Evolutionary conservation across 257 asterid species (phyloP), one percentile per base, ranked within the genome.

Genomic region (Jasminum sambac): DNA sequence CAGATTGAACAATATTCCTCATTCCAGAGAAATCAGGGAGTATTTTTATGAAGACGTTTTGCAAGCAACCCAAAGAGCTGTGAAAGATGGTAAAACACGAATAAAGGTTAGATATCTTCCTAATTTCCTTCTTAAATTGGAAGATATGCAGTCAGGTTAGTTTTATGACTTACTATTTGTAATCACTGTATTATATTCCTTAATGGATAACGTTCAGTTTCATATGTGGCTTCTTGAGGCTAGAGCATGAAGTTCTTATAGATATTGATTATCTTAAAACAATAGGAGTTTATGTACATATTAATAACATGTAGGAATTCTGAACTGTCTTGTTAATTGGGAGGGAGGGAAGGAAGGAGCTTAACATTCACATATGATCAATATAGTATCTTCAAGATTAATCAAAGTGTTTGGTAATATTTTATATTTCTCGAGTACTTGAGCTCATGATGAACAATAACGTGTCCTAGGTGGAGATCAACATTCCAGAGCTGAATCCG

Each of bases 401-500:
- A 71, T 63, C 41, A 1, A 30, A 30, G 36, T 30, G 36, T 30
- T 30, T 30, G 36, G 36, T 1, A 30, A 30, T 57, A 5, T 21
- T 42, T 65, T 44, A 37, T 21, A 65, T 9, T 74, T 70, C 44
- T 4, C 58, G 66, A 74, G 69, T n/a, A 4, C 63, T 68, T 38
- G 44, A 69, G 67, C 9, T 52, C 48, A 9, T 63, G n/a, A 64
- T 57, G 23, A 55, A 68, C 59, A 61, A 10, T 77, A 70, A 82
- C 75, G 40, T 70, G 34, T 43, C 9, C 76, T 67, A 90, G 97
- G 96, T 91, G 79, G 96, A 90, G 80, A 90, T 90, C 83, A 93
- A 74, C 78, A 87, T 90, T 78, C 98, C 98, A 11, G 98, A 93
- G 85, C 89, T 93, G 72, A 93, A 93, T 79, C 98, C 98, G 36